phyloP scores from a whole-genome alignment of 2,329 filamentous ascomycete genomes.

The Aphanocladium album region DNA sequence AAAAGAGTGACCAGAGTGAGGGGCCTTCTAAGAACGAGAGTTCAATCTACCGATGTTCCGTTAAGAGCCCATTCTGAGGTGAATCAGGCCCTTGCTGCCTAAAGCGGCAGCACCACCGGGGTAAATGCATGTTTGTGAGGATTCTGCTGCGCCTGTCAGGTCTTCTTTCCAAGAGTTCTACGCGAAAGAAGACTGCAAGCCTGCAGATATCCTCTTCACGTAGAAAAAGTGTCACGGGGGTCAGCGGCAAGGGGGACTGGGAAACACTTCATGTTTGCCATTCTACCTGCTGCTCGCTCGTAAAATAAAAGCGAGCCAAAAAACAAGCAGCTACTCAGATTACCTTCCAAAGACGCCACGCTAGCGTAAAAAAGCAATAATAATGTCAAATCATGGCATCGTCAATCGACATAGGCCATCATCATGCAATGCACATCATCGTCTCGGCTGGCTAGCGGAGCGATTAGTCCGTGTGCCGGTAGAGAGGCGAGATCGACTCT shows the following conservation, averaged over 20 bases:
- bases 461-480: constrained; percentile 59
- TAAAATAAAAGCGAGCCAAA: not conserved
- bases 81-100: constrained; percentile 67
- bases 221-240: constrained; percentile 12
- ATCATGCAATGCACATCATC: constrained; percentile 12
- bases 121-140: not conserved
- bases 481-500: constrained; percentile 69
- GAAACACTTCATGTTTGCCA: constrained; percentile 14
- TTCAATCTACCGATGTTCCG: constrained; percentile 72
- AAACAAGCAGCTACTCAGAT: constrained; percentile 1
- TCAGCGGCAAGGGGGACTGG: not conserved
- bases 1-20: constrained; percentile 21
- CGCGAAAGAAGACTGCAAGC: not conserved
- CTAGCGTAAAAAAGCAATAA: constrained; percentile 23
- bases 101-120: constrained; percentile 70
- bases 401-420: constrained; percentile 14
- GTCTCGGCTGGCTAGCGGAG: constrained; percentile 4
- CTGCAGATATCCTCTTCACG: constrained; percentile 13
- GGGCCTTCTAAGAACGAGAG: constrained; percentile 35
- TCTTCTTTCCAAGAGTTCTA: constrained; percentile 2
- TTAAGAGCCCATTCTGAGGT: constrained; percentile 68
- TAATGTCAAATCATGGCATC: constrained; percentile 5
- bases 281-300: constrained; percentile 9
- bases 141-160: not conserved
- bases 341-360: constrained; percentile 30